These are phyloP conservation scores for Tylopilus vinaceipallidus DNA, from an alignment of 768 basidiomycete genomes.

Conservation along the genomic window DNA sequence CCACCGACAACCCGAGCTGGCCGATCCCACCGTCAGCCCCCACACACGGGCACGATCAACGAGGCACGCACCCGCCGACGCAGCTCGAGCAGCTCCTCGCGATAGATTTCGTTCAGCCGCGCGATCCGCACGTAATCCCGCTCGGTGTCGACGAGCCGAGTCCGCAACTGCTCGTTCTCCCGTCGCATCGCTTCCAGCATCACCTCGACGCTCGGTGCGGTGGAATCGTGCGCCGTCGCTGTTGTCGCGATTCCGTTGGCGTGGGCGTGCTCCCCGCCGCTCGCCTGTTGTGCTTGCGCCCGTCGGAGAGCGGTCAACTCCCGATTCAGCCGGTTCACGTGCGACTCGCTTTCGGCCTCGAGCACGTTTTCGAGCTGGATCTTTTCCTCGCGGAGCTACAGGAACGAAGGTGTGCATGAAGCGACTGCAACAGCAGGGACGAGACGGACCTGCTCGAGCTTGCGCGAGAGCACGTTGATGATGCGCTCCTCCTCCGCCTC, in stretches of 20 bases:
- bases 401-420: no score
- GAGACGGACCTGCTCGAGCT: slow-evolving; percentile 69
- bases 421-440: no score
- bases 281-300: slow-evolving; percentile 41
- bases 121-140: slow-evolving; percentile 72
- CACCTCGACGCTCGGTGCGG: slow-evolving; percentile 45
- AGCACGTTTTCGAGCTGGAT: slow-evolving; percentile 77
- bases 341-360: slow-evolving; percentile 84
- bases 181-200: slow-evolving; percentile 74
- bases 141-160: slow-evolving; percentile 68
- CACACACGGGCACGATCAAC: no score
- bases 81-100: slow-evolving; percentile 81
- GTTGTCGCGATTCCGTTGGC: slow-evolving; percentile 9
- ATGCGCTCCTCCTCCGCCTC: slow-evolving; percentile 91
- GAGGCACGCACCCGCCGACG: slow-evolving; percentile 58
- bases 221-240: slow-evolving; percentile 26
- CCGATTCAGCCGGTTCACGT: slow-evolving; percentile 73
- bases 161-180: slow-evolving; percentile 77
- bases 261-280: no score
- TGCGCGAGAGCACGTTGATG: slow-evolving; percentile 77
- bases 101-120: slow-evolving; percentile 77
- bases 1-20: slow-evolving; percentile 42
- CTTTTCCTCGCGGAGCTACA: slow-evolving; percentile 86
- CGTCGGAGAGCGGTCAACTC: slow-evolving; percentile 67
- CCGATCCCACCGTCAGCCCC: no score